Evolutionary conservation across 768 basidiomycete species (phyloP).

Genomic region (Russula sp.): DNA sequence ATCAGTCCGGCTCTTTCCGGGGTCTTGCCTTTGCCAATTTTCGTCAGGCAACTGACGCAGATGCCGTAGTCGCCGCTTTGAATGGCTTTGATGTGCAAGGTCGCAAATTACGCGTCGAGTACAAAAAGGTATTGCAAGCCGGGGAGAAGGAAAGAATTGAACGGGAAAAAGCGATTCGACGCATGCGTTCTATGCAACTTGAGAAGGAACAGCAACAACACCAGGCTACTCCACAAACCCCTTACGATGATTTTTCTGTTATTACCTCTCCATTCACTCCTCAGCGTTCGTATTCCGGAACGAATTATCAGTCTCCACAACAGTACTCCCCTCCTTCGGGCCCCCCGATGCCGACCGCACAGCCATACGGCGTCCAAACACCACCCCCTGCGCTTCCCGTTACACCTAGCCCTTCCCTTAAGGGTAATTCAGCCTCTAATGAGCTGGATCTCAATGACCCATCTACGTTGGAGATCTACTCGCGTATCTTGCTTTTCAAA

Average conservation of each 20-base stretch:
- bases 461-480: constrained; percentile 94
- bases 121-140: constrained; percentile 99
- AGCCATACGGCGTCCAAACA: constrained; percentile 44
- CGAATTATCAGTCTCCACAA: constrained; percentile 55
- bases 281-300: constrained; percentile 69
- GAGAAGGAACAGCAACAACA: constrained; percentile 66
- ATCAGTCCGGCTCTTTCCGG: constrained; percentile 93
- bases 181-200: constrained; percentile 96
- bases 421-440: constrained; percentile 48
- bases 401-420: constrained; percentile 65
- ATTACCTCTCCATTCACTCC: constrained; percentile 56
- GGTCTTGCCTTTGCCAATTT: constrained; percentile 99
- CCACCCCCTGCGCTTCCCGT: constrained; percentile 50
- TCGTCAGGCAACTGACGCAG: constrained; percentile 85
- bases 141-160: constrained; percentile 99
- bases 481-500: constrained; percentile 93
- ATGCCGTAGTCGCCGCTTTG: constrained; percentile 91
- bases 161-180: constrained; percentile 94
- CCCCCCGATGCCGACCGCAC: constrained; percentile 42
- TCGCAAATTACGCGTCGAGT: constrained; percentile 96
- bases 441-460: constrained; percentile 97
- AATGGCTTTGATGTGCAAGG: constrained; percentile 97
- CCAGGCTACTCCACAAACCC: constrained; percentile 19
- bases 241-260: constrained; percentile 73
- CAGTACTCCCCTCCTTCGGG: constrained; percentile 65